phyloP scores from a whole-genome alignment of 805 yeast species.

The Pichia nanzhaoensis region DNA sequence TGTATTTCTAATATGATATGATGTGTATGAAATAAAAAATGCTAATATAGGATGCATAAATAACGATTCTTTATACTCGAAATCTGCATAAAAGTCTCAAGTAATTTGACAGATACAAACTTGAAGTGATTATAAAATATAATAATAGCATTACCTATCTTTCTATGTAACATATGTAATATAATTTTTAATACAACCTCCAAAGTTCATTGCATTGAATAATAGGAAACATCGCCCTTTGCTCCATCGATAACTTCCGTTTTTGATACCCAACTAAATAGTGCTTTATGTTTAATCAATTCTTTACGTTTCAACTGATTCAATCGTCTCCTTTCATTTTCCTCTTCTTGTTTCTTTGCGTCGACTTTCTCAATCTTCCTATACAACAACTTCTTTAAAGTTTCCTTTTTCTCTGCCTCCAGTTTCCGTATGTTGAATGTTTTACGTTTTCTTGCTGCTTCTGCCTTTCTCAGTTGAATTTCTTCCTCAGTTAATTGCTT shows the following conservation, averaged over 20 bases:
- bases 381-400: conserved; percentile 76
- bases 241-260: conserved; percentile 16
- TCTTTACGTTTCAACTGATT: conserved; percentile 21
- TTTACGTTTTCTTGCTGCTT: conserved; percentile 80
- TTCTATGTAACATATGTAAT: too few relatives aligned
- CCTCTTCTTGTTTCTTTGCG: conserved; percentile 29
- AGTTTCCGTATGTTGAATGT: conserved; percentile 74
- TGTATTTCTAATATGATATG: too few relatives aligned
- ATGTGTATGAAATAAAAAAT: too few relatives aligned
- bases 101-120: too few relatives aligned
- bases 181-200: too few relatives aligned
- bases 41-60: too few relatives aligned
- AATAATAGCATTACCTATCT: too few relatives aligned
- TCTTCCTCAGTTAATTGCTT: conserved; percentile 76
- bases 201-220: conserved; percentile 16
- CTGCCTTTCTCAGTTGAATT: conserved; percentile 72
- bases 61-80: too few relatives aligned
- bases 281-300: conserved; percentile 42
- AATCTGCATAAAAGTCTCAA: too few relatives aligned
- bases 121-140: too few relatives aligned
- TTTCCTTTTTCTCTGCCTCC: conserved; percentile 91
- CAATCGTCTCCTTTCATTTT: conserved; percentile 19
- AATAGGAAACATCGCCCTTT: conserved; percentile 14
- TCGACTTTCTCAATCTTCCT: conserved; percentile 74
- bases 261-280: conserved; percentile 35